A percentile compares a stretch with the other conserved stretches of the same genome.
Conservation (phyloP, 768 basidiomycete species). For the Auricularia sp. region DNA sequence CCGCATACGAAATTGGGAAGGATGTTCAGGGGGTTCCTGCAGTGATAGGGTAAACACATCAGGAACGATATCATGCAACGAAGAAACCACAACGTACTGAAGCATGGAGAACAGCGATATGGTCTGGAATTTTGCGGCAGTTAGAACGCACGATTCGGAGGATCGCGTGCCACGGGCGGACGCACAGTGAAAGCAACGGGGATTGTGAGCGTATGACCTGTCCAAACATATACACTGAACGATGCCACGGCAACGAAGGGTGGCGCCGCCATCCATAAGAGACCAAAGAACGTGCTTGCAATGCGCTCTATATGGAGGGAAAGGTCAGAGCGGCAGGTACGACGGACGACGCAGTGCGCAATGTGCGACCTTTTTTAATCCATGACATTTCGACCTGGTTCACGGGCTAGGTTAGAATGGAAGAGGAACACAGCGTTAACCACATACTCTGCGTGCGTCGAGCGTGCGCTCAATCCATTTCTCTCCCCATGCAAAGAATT, state of each 20-base stretch:
- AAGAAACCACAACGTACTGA: not conserved
- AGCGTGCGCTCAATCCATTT: slow-evolving; percentile 32
- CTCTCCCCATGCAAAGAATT: slow-evolving; percentile 33
- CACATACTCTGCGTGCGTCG: slow-evolving; percentile 13
- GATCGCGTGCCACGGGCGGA: not conserved
- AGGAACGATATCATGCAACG: no score
- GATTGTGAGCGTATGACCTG: slow-evolving; percentile 25
- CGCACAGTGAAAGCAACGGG: slow-evolving; percentile 28
- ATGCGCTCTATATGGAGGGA: slow-evolving; percentile 9
- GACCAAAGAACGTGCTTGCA: slow-evolving; percentile 20
- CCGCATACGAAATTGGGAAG: slow-evolving; percentile 8
- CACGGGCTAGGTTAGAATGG: no score
- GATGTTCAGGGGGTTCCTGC: slow-evolving; percentile 5
- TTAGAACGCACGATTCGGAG: not conserved
- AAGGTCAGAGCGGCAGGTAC: not conserved
- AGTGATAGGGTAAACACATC: no score
- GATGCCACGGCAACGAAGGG: slow-evolving; percentile 22
- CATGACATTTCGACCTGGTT: slow-evolving; percentile 20
- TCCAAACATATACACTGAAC: slow-evolving; percentile 25
- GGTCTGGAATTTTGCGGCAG: not conserved
- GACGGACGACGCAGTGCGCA: not conserved
- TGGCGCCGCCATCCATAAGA: slow-evolving; percentile 25
- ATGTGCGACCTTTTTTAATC: slow-evolving; percentile 16
- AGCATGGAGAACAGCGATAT: slow-evolving; percentile 8
- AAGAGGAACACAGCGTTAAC: no score